phyloP scores from a whole-genome alignment of 192 early-diverging fungal species.

The Chytriomyces confervae region DNA sequence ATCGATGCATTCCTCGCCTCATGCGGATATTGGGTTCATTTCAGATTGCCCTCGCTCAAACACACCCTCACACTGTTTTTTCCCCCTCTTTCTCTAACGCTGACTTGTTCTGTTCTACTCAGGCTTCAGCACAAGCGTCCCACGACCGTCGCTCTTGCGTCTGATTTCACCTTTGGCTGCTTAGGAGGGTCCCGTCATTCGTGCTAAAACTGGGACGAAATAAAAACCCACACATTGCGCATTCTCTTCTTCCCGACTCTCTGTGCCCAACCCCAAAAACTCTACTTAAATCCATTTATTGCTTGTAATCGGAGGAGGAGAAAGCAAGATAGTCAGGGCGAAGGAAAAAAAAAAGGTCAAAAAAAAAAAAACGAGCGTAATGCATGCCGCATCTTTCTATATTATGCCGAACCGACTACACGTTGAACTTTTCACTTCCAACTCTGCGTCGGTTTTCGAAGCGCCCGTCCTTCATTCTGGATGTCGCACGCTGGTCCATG shows the following conservation, averaged over 20 bases:
- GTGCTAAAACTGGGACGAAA: constrained; percentile 6
- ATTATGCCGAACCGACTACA: no score
- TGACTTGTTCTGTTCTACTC: neutral
- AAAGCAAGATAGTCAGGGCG: neutral
- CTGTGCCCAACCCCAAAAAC: no score
- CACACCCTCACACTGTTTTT: no score
- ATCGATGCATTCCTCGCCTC: no score
- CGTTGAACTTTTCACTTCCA: neutral
- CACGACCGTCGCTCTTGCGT: constrained; percentile 49
- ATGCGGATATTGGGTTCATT: no score
- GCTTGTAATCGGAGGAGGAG: neutral
- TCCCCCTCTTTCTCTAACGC: no score
- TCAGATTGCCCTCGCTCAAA: no score
- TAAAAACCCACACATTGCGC: neutral
- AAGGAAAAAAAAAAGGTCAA: neutral
- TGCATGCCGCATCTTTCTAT: neutral
- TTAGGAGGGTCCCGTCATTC: constrained; percentile 11
- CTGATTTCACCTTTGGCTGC: constrained; percentile 56
- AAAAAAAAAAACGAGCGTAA: neutral
- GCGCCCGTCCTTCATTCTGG: neutral
- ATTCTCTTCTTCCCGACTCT: no score
- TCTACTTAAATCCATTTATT: no score
- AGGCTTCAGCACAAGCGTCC: constrained; percentile 53
- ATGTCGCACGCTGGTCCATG: neutral
- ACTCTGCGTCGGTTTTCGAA: neutral